Evolutionary conservation across 2,329 filamentous ascomycete genomes (phyloP), one percentile per base, ranked within the genome.

Genomic region (Phaeosphaeriaceae sp.): DNA sequence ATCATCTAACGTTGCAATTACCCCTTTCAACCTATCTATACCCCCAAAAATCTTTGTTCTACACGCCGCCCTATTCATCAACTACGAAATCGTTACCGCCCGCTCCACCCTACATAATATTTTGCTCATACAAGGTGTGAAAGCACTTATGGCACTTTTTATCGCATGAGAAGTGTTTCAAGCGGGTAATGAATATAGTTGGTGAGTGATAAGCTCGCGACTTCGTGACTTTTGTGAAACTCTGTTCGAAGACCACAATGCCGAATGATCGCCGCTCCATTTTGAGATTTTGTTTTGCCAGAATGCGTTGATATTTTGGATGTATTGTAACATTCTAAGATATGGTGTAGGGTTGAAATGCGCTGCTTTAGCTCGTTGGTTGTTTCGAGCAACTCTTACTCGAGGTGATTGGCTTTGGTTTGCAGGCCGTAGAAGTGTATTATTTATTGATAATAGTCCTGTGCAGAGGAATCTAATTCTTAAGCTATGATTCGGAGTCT

Each of bases 31-130:
- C n/a, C n/a, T n/a, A n/a, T n/a, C n/a, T n/a, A n/a, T n/a, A n/a
- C n/a, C 73, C 74, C 1, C 69, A 72, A 52, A 77, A 76, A 55
- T 74, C 73, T 47, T 75, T 72, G n/a, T 77, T 64, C 72, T 68
- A 75, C 32, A 69, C 66, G 29, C 63, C 57, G 46, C 76, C 64
- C 37, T 71, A 32, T 20, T 50, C 57, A 50, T 77, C 71, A 29
- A 77, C 68, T 45, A 77, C 55, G 46, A 77, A 66, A 33, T 77
- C 76, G 34, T 65, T 58, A 18, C 63, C 58, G 33, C 67, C 67
- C 2, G 59, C 63, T 39, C 67, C 64, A n/a, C 64, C 63, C 61
- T 62, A 68, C 2, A 65, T 37, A n/a, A 61, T 61, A 6, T 46
- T 33, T n/a, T 61, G 42, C 20, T 51, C 36, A 20, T 61, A 54